Conservation (phyloP, 768 basidiomycete genomes). For the Termitomyces sp. region DNA sequence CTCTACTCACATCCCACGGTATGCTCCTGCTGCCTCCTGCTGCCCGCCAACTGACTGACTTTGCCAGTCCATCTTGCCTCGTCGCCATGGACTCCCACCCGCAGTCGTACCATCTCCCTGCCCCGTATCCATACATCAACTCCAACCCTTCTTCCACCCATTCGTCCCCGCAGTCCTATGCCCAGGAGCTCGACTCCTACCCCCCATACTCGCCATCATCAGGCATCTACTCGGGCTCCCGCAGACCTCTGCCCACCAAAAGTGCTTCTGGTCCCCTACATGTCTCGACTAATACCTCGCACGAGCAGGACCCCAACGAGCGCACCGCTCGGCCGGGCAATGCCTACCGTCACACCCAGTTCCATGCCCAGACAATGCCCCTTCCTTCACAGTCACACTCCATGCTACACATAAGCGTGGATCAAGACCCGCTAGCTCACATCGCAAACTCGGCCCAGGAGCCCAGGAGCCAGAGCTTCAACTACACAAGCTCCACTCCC, state of each 20-base stretch:
- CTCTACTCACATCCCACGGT: too few species aligned
- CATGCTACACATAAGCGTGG: slow-evolving; percentile 8
- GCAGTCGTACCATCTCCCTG: slow-evolving; percentile 3
- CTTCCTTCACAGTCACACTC: slow-evolving; percentile 10
- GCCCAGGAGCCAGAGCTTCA: too few species aligned
- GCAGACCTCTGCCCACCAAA: slow-evolving; percentile 14
- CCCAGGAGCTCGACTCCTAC: slow-evolving; percentile 15
- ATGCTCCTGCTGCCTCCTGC: too few species aligned
- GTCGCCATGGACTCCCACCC: slow-evolving; percentile 14
- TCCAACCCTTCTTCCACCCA: slow-evolving; percentile 29
- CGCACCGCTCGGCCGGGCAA: slow-evolving; percentile 44
- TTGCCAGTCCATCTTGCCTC: background rate
- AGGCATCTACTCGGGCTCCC: slow-evolving; percentile 17
- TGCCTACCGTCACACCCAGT: slow-evolving; percentile 38
- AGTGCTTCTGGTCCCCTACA: slow-evolving; percentile 22
- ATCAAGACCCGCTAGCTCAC: slow-evolving; percentile 1
- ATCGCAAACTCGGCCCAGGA: too few species aligned
- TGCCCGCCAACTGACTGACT: too few species aligned
- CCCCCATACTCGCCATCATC: slow-evolving; percentile 8
- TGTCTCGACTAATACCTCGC: slow-evolving; percentile 29
- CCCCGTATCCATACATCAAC: slow-evolving; percentile 19
- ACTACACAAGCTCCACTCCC: slow-evolving; percentile 18
- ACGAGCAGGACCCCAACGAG: slow-evolving; percentile 39
- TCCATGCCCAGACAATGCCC: slow-evolving; percentile 26
- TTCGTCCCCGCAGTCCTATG: slow-evolving; percentile 16